Percentiles rank a stretch among this genome's conserved stretches.
Evolutionary conservation across 768 basidiomycete species (phyloP).

Genomic region (Plicaturopsis crispa): DNA sequence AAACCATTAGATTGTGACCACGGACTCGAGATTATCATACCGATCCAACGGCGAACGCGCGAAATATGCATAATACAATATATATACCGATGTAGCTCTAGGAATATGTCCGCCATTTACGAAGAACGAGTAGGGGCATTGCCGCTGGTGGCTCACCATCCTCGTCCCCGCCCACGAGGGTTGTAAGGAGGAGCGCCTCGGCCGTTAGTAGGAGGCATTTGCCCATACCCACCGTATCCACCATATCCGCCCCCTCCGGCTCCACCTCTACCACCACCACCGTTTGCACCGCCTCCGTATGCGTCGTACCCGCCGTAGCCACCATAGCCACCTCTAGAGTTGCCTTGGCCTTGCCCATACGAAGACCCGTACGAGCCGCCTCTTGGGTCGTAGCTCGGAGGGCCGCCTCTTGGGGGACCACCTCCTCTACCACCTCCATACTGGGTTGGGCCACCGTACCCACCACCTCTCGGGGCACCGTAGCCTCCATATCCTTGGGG

Average conservation of each 20-base stretch:
- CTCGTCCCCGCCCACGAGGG: slow-evolving; percentile 11
- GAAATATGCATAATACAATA: too few relatives aligned
- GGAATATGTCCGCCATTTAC: slow-evolving; percentile 13
- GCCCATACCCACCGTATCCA: slow-evolving; percentile 4
- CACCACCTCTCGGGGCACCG: slow-evolving; percentile 14
- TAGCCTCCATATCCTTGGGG: slow-evolving; percentile 27
- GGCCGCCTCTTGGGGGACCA: slow-evolving; percentile 18
- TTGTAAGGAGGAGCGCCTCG: too few relatives aligned
- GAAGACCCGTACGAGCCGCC: slow-evolving; percentile 6
- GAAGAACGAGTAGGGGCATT: too few relatives aligned
- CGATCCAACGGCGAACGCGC: too few relatives aligned
- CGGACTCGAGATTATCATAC: too few relatives aligned
- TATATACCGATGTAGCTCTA: too few relatives aligned
- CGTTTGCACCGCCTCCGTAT: slow-evolving; percentile 24
- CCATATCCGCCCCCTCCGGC: slow-evolving; percentile 3
- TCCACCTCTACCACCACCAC: slow-evolving; percentile 15
- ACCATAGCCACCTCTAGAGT: slow-evolving; percentile 11
- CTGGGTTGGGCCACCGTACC: slow-evolving; percentile 21
- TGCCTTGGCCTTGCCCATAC: slow-evolving; percentile 10
- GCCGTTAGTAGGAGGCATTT: too few relatives aligned
- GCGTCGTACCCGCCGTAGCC: slow-evolving; percentile 15
- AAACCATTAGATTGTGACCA: too few relatives aligned
- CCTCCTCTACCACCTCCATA: slow-evolving; percentile 10
- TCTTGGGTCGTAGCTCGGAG: slow-evolving; percentile 13
- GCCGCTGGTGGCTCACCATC: slow-evolving; percentile 7